These are phyloP conservation scores for Petunia secreta DNA, from an alignment of 257 asterid genomes.

Conservation along the genomic window DNA sequence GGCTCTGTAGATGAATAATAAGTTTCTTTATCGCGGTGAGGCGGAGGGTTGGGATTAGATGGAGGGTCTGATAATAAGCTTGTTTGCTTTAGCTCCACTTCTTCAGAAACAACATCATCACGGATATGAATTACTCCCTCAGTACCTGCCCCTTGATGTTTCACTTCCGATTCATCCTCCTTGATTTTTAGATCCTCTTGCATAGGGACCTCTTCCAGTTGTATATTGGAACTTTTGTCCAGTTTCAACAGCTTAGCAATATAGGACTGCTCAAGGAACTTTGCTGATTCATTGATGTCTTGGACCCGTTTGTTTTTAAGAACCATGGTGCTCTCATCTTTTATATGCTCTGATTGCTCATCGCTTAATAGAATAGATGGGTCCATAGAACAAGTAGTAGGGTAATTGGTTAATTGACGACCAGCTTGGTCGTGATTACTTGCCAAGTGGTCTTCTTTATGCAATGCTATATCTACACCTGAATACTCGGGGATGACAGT, in stretches of 20 bases:
- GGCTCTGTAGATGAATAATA: slow-evolving; percentile 37
- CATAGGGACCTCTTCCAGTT: slow-evolving; percentile 20
- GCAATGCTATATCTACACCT: slow-evolving; percentile 26
- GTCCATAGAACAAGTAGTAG: slow-evolving; percentile 30
- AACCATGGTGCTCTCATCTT: slow-evolving; percentile 36
- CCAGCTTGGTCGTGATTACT: slow-evolving; percentile 33
- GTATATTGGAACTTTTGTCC: slow-evolving; percentile 36
- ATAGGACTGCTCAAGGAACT: slow-evolving; percentile 47
- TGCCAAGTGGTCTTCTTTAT: slow-evolving; percentile 31
- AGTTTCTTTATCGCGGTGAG: slow-evolving; percentile 38
- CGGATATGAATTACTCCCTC: slow-evolving; percentile 37
- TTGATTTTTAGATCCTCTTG: slow-evolving; percentile 30
- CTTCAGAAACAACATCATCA: slow-evolving; percentile 33
- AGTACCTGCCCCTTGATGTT: slow-evolving; percentile 30
- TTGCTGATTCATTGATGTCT: slow-evolving; percentile 47
- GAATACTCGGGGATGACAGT: slow-evolving; percentile 29
- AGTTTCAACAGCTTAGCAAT: slow-evolving; percentile 39
- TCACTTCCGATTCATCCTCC: slow-evolving; percentile 37
- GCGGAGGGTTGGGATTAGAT: slow-evolving; percentile 42
- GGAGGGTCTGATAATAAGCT: slow-evolving; percentile 36
- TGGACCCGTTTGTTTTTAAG: slow-evolving; percentile 38
- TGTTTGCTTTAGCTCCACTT: slow-evolving; percentile 34
- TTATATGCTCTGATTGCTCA: slow-evolving; percentile 35
- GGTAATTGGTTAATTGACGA: slow-evolving; percentile 32
- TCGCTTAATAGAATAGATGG: slow-evolving; percentile 29